Base-by-base conservation (phyloP, 164 flowering plant genomes). In the Kalanchoe fedtschenkoi region DNA sequence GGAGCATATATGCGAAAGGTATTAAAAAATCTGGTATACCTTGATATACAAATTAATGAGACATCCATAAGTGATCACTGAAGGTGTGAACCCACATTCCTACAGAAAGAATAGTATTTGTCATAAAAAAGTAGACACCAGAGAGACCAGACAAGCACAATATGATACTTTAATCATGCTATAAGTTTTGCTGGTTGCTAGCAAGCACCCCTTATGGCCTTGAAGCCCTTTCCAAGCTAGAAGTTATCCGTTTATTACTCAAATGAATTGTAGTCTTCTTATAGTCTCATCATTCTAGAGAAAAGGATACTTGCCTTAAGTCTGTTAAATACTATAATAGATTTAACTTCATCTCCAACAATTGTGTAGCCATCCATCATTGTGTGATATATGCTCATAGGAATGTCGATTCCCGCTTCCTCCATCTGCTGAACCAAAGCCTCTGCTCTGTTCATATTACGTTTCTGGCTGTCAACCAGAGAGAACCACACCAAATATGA, bases 291-390 rank as follows among this genome's bases (percentile, higher is more conserved):
- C 24, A 33, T 58, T 15, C 61, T n/a, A 33, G 38, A 58, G 19
- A 24, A 26, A 10, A 24, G 5, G 3, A 43, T 46, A 65, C 47
- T 62, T 82, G 88, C 98, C 98, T 85, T 83, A 15, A 93, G 91
- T 71, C 99, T 83, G 47, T 81, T 75, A 73, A 90, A 93, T 41
- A 93, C 97, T 62, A 82, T 60, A 53, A 88, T 68, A 64, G 96
- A 88, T 78, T 90, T 90, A 9, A 80, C 84, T 71, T 88, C 96
- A 75, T 84, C 66, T 39, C 78, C 81, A 63, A 81, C 69, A 74
- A 84, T 91, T 16, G 95, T 87, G 80, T 93, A 93, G 58, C 99
- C 99, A 75, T 90, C 95, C 99, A 93, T 93, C 97, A 93, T 90
- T n/a, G 91, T 88, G 61, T 93, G 99, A 69, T 90, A 93, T 60